A percentile compares a stretch with the other conserved stretches of the same genome.
Evolutionary conservation across 2,329 filamentous ascomycete genomes (phyloP).

Genomic region (Onygenales sp.): DNA sequence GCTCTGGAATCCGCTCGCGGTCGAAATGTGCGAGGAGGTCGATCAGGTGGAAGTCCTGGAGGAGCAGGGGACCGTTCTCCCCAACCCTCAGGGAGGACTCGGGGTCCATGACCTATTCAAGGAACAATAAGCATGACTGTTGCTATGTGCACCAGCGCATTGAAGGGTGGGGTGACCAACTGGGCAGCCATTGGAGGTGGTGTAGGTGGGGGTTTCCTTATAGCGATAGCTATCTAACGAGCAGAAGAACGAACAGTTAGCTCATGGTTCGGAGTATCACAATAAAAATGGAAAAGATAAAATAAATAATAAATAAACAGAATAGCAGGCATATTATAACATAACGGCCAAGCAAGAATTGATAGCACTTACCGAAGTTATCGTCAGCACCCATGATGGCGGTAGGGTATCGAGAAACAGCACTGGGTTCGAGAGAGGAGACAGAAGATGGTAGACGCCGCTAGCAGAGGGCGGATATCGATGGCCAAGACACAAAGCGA

Average conservation of each 20-base stretch:
- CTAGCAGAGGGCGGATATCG: too few species aligned
- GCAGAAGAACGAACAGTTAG: background rate
- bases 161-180: conserved; percentile 11
- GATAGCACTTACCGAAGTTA: conserved; percentile 12
- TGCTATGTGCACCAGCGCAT: background rate
- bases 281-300: background rate
- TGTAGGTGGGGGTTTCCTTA: conserved; percentile 50
- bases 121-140: background rate
- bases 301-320: background rate
- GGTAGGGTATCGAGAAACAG: background rate
- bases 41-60: conserved; percentile 58
- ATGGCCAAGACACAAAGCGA: too few species aligned
- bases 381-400: conserved; percentile 29
- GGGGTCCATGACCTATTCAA: conserved; percentile 40
- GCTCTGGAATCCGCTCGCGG: conserved; percentile 31
- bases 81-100: conserved; percentile 46
- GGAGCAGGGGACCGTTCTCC: conserved; percentile 48
- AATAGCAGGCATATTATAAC: conserved; percentile 15
- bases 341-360: background rate
- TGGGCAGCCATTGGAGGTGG: conserved; percentile 51
- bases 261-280: conserved; percentile 1
- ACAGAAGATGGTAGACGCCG: background rate
- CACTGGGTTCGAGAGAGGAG: background rate
- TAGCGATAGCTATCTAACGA: conserved; percentile 38
- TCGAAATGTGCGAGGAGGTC: conserved; percentile 45